Conservation (phyloP, 805 yeast genomes). For the Lipomyces anomalus region DNA sequence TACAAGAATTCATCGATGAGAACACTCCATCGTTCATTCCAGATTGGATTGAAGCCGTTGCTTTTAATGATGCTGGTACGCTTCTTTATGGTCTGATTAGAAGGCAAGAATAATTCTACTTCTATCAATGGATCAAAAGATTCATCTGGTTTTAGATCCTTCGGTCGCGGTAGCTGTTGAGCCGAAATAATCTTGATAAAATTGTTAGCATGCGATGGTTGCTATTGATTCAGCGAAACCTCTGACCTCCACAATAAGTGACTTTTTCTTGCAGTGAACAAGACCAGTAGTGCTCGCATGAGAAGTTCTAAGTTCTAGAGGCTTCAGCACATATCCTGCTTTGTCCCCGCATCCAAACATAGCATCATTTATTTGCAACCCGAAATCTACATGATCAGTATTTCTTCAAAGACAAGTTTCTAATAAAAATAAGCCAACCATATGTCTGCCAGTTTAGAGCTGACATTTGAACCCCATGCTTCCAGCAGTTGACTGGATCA, state of each 20-base stretch:
- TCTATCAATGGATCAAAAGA: slow-evolving; percentile 56
- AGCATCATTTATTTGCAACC: slow-evolving; percentile 83
- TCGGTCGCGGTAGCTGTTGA: slow-evolving; percentile 74
- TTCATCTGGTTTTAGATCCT: slow-evolving; percentile 42
- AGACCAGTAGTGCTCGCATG: slow-evolving; percentile 1
- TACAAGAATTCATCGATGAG: slow-evolving; percentile 31
- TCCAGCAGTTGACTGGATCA: slow-evolving; percentile 76
- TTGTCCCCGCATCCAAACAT: slow-evolving; percentile 57
- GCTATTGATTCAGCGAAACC: no score
- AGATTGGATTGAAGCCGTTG: slow-evolving; percentile 84
- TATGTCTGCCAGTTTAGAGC: slow-evolving; percentile 96
- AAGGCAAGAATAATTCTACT: slow-evolving; percentile 42
- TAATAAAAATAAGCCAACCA: slow-evolving; percentile 33
- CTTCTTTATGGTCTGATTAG: slow-evolving; percentile 2
- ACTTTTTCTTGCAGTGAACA: slow-evolving; percentile 5
- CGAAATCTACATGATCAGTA: slow-evolving; percentile 41
- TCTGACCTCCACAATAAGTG: neutral
- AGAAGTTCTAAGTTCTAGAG: slow-evolving; percentile 38
- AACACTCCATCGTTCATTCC: slow-evolving; percentile 58
- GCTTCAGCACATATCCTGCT: slow-evolving; percentile 78
- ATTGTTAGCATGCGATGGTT: slow-evolving; percentile 12
- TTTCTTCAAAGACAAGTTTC: neutral
- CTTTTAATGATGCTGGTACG: slow-evolving; percentile 40
- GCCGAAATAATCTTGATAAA: slow-evolving; percentile 61
- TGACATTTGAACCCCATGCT: slow-evolving; percentile 83